Conservation (phyloP, 176 grass and related monocot genomes). For the Pontederia crassipes region DNA sequence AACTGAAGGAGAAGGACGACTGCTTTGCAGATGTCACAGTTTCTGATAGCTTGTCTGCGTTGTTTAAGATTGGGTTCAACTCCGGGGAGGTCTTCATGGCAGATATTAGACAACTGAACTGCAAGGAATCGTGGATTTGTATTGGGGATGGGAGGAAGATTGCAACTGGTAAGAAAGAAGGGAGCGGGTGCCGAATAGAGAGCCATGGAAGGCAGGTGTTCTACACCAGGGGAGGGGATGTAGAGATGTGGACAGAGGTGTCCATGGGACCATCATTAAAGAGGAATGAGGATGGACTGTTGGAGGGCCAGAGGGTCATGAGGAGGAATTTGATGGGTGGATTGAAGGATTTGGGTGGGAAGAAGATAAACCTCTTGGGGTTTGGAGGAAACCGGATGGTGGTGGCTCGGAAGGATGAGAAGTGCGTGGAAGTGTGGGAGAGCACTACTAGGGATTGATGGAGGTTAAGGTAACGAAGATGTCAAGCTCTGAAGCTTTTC, state of each 20-base stretch:
- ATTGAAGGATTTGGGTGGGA: conserved; percentile 22
- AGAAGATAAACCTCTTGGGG: conserved; percentile 53
- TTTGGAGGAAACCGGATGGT: conserved; percentile 85
- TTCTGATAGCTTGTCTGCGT: conserved; percentile 31
- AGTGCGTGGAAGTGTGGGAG: conserved; percentile 72
- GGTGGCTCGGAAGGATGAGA: conserved; percentile 41
- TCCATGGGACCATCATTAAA: conserved; percentile 14
- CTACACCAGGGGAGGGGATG: conserved; percentile 25
- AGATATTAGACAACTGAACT: conserved; percentile 58
- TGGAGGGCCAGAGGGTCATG: conserved; percentile 47
- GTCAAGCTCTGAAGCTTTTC: too few species aligned
- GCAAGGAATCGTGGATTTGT: conserved; percentile 45
- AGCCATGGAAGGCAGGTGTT: conserved; percentile 65
- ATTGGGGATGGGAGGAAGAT: conserved; percentile 32
- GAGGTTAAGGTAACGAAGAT: too few species aligned
- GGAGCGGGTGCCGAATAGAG: conserved; percentile 44
- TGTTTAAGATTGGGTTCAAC: conserved; percentile 65
- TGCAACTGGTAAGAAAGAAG: conserved; percentile 40
- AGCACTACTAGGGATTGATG: conserved; percentile 6
- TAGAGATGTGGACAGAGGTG: conserved; percentile 74
- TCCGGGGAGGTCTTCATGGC: conserved; percentile 72
- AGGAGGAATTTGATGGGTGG: conserved; percentile 69
- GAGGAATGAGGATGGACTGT: conserved; percentile 1
- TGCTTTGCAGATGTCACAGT: conserved; percentile 55
- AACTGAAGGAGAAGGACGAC: conserved; percentile 57